Conservation (phyloP, 306 rosid species). For the Oemleria cerasiformis region DNA sequence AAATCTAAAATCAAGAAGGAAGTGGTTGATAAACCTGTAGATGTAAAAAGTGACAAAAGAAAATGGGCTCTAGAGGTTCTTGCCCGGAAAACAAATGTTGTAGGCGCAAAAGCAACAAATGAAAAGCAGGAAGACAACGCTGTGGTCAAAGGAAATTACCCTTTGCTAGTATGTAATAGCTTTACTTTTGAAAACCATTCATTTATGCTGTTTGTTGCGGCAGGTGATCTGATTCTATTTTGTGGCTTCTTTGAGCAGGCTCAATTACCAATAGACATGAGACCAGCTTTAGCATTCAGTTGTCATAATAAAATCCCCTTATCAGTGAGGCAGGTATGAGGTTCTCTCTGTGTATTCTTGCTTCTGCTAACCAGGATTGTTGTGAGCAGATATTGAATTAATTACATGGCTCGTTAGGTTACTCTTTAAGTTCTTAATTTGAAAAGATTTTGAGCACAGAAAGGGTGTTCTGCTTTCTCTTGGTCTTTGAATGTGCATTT, state of each 20-base stretch:
- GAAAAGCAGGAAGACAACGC: conserved; percentile 55
- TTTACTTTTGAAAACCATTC: conserved; percentile 13
- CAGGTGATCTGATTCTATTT: conserved; percentile 26
- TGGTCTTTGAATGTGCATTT: conserved; percentile 9
- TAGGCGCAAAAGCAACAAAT: conserved; percentile 39
- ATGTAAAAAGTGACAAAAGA: conserved; percentile 64
- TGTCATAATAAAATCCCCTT: conserved; percentile 74
- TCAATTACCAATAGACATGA: conserved; percentile 82
- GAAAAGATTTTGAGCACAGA: not conserved
- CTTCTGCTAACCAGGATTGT: not conserved
- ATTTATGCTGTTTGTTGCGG: conserved; percentile 26
- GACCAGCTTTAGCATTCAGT: conserved; percentile 70
- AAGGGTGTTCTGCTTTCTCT: not conserved
- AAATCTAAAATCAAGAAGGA: conserved; percentile 44
- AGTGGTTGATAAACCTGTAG: conserved; percentile 40
- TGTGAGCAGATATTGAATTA: not conserved
- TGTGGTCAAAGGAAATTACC: conserved; percentile 69
- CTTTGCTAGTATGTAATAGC: conserved; percentile 70
- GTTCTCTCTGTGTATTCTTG: not conserved
- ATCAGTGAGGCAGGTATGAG: conserved; percentile 88
- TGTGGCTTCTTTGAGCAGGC: conserved; percentile 63
- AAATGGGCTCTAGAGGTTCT: conserved; percentile 97
- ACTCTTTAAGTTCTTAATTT: not conserved
- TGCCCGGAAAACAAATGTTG: conserved; percentile 69
- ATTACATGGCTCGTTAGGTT: not conserved